Evolutionary conservation across 1,284 basidiomycete species (phyloP).

Genomic region (Heterobasidion irregulare): DNA sequence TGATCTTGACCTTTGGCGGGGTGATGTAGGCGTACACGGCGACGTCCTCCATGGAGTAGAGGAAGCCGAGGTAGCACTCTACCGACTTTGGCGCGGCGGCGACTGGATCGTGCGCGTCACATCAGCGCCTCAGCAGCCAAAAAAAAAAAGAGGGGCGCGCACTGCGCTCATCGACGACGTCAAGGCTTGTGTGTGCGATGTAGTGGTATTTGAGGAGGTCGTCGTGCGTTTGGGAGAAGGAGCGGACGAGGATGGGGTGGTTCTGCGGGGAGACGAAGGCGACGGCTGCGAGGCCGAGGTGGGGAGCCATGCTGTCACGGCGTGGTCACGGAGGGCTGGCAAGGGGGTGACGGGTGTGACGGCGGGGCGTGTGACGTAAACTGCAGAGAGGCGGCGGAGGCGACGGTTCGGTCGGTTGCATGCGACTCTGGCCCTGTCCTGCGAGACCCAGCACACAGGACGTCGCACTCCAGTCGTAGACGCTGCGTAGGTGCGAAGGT

Average conservation of each 20-base stretch:
- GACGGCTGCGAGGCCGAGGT: slow-evolving; percentile 67
- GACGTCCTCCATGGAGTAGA: slow-evolving; percentile 76
- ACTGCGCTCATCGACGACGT: slow-evolving; percentile 71
- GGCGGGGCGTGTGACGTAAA: no score
- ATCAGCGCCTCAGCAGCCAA: slow-evolving; percentile 2
- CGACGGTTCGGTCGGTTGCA: no score
- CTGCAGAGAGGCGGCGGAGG: no score
- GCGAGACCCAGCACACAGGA: no score
- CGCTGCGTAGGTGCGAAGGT: no score
- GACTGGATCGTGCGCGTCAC: slow-evolving; percentile 24
- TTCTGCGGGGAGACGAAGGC: slow-evolving; percentile 77
- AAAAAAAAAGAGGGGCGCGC: slow-evolving; percentile 1
- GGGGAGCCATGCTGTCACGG: slow-evolving; percentile 15
- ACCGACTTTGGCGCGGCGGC: slow-evolving; percentile 46
- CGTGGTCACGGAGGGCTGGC: not conserved
- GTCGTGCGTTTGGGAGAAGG: slow-evolving; percentile 47
- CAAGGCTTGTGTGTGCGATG: slow-evolving; percentile 72
- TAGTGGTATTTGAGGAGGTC: slow-evolving; percentile 78
- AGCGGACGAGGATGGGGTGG: slow-evolving; percentile 69
- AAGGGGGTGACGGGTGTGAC: no score
- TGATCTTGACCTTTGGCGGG: slow-evolving; percentile 73
- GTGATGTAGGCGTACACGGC: slow-evolving; percentile 81
- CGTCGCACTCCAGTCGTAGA: no score
- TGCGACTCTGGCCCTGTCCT: no score
- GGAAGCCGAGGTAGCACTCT: slow-evolving; percentile 70